Evolutionary conservation across 2,329 filamentous ascomycete species (phyloP), one percentile per base, ranked within the genome.

Genomic region (Ophiognomonia clavigignenti-juglandacearum): DNA sequence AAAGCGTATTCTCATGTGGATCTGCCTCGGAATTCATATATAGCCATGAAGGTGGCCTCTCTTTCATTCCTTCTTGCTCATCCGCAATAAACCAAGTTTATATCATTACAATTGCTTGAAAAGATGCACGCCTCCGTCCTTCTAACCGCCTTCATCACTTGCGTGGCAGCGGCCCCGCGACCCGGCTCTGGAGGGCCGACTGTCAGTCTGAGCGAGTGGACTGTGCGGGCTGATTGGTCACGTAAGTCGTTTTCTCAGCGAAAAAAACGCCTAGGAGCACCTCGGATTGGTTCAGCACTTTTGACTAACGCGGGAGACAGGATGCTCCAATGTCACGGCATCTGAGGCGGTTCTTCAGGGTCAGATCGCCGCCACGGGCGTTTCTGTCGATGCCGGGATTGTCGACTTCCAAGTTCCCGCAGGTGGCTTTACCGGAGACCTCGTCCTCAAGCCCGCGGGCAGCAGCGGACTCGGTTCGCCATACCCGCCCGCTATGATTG

Each of bases 371-470:
- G 45, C 40, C 38, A 26, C 45, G 2, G 45, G 45, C 32, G 40
- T 37, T 1, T 22, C 24, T 9, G 23, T 11, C 18, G 45, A 38
- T 24, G 34, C 19, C 11, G 45, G 45, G 26, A 47, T 47, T 10
- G 38, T 47, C 38, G 45, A 47, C 31, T 47, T 47, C 45, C 39
- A 24, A 31, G 22, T 47, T 14, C 45, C 45, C 23, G 39, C 40
- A 22, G 37, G 27, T 23, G 29, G 29, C 22, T 42, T 47, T 18
- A 24, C 39, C 5, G 45, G 29, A 9, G 41, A 29, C 3, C 45
- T 47, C 22, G 45, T 47, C 13, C 38, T 47, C n/a, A 47, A 47
- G 45, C 45, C 45, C 16, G 38, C 38, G 4, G 45, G 45, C 38
- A 47, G 45, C 31, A 20, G 5, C 31, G 45, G 45, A 18, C 40